phyloP scores from a whole-genome alignment of 1,284 basidiomycete species.

The Cerrena zonata region DNA sequence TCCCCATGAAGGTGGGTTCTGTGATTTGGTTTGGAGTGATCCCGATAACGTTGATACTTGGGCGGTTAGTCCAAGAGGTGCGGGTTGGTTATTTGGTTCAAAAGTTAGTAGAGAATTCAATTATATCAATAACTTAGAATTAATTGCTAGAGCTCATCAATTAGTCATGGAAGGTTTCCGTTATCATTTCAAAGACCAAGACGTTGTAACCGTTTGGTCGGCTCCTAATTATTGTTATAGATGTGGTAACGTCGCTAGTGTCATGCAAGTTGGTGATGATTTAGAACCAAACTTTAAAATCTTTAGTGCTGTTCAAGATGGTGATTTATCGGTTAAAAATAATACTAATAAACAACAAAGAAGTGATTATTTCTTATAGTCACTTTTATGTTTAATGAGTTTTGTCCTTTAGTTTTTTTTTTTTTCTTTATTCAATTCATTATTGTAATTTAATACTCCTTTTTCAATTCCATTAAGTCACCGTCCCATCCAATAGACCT shows the following conservation, averaged over 20 bases:
- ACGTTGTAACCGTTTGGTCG: slow-evolving; percentile 99
- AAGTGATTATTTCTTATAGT: too few species aligned
- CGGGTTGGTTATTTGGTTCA: slow-evolving; percentile 98
- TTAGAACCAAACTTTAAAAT: too few species aligned
- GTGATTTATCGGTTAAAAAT: too few species aligned
- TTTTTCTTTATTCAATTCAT: too few species aligned
- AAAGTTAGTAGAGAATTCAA: slow-evolving; percentile 99
- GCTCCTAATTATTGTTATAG: slow-evolving; percentile 99
- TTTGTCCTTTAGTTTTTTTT: too few species aligned
- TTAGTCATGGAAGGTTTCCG: slow-evolving; percentile 92
- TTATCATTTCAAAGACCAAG: slow-evolving; percentile 67
- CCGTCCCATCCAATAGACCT: too few species aligned
- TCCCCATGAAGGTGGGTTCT: slow-evolving; percentile 99
- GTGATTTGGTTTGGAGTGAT: slow-evolving; percentile 97
- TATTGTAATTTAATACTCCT: too few species aligned
- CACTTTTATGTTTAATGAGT: too few species aligned
- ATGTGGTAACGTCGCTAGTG: slow-evolving; percentile 98
- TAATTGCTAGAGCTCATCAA: slow-evolving; percentile 94
- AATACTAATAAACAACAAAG: too few species aligned
- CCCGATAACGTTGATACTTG: slow-evolving; percentile 98
- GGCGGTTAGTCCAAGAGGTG: slow-evolving; percentile 98
- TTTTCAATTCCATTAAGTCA: too few species aligned
- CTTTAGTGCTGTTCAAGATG: too few species aligned
- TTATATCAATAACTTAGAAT: slow-evolving; percentile 96
- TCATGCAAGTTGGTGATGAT: slow-evolving; percentile 99